A percentile compares a stretch with the other conserved stretches of the same genome.
These are phyloP conservation scores for Hordeum pubiflorum DNA, from an alignment of 202 grass and related monocot genomes.

Conservation along the genomic window DNA sequence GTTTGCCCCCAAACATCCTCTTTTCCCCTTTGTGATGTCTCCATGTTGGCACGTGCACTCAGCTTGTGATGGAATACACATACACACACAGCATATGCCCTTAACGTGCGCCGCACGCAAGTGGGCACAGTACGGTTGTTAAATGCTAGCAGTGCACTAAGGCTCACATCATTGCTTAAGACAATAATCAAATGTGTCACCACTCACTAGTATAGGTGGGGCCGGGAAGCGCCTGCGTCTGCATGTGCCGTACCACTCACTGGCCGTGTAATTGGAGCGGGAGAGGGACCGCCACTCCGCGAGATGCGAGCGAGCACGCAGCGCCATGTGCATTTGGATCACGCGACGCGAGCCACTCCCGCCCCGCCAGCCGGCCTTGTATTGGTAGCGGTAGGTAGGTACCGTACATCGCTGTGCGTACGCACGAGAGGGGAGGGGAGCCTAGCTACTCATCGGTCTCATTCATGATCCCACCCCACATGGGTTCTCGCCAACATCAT, in stretches of 20 bases:
- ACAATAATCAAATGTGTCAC: not conserved
- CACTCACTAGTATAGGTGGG: too few species aligned
- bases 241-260: constrained; percentile 9
- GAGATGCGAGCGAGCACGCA: not conserved
- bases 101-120: not conserved
- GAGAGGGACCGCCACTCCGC: not conserved
- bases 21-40: not conserved
- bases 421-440: not conserved
- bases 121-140: not conserved
- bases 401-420: constrained; percentile 7
- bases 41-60: constrained; percentile 20
- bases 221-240: not conserved
- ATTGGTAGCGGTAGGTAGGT: not conserved
- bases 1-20: not conserved
- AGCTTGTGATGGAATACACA: not conserved
- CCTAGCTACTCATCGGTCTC: not conserved
- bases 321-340: constrained; percentile 24
- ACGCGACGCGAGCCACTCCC: not conserved
- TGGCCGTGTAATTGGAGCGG: not conserved
- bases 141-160: not conserved
- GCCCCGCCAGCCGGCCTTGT: not conserved
- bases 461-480: not conserved
- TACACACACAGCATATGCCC: not conserved
- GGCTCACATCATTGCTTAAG: not conserved
- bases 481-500: not conserved